Evolutionary conservation across 129 eudicot genomes (phyloP).

Genomic region (Apium graveolens): DNA sequence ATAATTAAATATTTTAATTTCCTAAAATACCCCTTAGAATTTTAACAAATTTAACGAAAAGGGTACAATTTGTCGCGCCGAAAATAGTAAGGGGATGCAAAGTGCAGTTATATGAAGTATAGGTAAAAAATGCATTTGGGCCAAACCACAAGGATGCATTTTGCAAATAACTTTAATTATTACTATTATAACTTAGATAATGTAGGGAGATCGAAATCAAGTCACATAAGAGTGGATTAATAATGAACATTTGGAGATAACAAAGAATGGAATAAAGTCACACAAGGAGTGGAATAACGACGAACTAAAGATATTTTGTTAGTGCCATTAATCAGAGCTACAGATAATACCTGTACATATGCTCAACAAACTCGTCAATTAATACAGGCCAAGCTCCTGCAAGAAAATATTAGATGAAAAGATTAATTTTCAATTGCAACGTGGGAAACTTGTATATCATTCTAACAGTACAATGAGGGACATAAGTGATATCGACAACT

Average conservation of each 20-base stretch:
- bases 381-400: conserved; percentile 98
- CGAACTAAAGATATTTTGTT: background rate
- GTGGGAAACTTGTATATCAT: background rate
- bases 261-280: background rate
- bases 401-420: background rate
- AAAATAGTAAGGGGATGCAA: too few relatives aligned
- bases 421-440: background rate
- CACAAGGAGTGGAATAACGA: background rate
- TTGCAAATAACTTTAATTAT: too few relatives aligned
- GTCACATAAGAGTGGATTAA: background rate
- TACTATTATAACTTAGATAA: background rate
- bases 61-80: too few relatives aligned
- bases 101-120: too few relatives aligned
- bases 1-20: too few relatives aligned
- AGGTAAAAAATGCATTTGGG: too few relatives aligned
- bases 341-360: conserved; percentile 76
- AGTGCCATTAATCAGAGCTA: background rate
- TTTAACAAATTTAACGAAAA: too few relatives aligned
- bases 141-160: too few relatives aligned
- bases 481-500: background rate
- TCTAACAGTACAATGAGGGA: background rate
- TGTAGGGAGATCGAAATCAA: background rate
- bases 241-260: background rate
- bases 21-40: too few relatives aligned
- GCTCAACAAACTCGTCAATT: conserved; percentile 85